phyloP scores from a whole-genome alignment of 2,329 filamentous ascomycete species.

The Paecilomyces dactylethromorphus region DNA sequence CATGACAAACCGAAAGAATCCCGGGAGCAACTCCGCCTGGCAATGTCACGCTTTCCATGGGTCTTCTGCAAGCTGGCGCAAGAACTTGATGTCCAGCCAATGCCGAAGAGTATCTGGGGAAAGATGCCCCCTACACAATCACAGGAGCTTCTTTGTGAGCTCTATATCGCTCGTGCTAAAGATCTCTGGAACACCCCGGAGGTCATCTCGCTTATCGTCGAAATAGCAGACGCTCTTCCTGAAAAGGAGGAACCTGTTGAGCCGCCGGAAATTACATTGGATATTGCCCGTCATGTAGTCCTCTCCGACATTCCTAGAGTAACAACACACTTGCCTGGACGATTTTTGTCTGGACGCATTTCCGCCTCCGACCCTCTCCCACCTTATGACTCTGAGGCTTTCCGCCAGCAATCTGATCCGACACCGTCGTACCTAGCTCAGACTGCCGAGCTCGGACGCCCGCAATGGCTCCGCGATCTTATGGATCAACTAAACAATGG shows the following conservation, averaged over 20 bases:
- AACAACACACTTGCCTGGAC: slow-evolving; percentile 61
- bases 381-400: slow-evolving; percentile 48
- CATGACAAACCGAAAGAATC: slow-evolving; percentile 61
- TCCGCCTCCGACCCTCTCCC: slow-evolving; percentile 80
- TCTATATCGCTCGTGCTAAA: slow-evolving; percentile 71
- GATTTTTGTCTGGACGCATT: slow-evolving; percentile 57
- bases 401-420: slow-evolving; percentile 27
- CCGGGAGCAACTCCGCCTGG: slow-evolving; percentile 56
- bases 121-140: slow-evolving; percentile 58
- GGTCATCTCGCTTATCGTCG: slow-evolving; percentile 60
- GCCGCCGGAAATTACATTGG: slow-evolving; percentile 41
- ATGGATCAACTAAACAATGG: slow-evolving; percentile 29
- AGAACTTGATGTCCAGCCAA: slow-evolving; percentile 66
- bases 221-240: slow-evolving; percentile 55
- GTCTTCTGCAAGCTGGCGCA: slow-evolving; percentile 74
- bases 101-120: slow-evolving; percentile 79
- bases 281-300: slow-evolving; percentile 69
- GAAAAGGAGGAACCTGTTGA: slow-evolving; percentile 37
- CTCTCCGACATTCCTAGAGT: slow-evolving; percentile 68
- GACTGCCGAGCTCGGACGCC: slow-evolving; percentile 23
- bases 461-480: slow-evolving; percentile 30
- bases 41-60: slow-evolving; percentile 75
- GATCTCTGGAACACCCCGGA: slow-evolving; percentile 81
- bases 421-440: slow-evolving; percentile 23
- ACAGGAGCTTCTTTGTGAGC: slow-evolving; percentile 63